phyloP scores from a whole-genome alignment of 2,329 filamentous ascomycete species.

The Aspergillus candidus region DNA sequence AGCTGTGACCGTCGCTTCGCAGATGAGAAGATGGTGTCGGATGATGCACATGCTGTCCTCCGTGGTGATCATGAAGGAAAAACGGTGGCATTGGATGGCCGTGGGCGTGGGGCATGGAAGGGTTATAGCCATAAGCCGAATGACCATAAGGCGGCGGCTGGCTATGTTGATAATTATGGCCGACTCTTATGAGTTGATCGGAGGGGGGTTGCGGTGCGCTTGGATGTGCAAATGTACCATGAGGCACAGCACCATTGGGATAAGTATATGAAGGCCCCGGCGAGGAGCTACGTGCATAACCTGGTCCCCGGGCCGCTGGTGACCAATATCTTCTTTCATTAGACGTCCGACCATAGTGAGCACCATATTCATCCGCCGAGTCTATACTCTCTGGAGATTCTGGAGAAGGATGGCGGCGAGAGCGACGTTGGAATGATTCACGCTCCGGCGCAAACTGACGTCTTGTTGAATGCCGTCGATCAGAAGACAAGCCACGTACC shows the following conservation, averaged over 20 bases:
- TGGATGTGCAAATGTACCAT: constrained; percentile 22
- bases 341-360: constrained; percentile 39
- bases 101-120: constrained; percentile 23
- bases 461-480: constrained; percentile 33
- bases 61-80: constrained; percentile 25
- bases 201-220: constrained; percentile 23
- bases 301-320: constrained; percentile 22
- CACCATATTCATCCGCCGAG: constrained; percentile 56
- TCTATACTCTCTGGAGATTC: constrained; percentile 58
- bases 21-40: constrained; percentile 15
- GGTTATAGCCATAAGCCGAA: constrained; percentile 24
- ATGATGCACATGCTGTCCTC: constrained; percentile 22
- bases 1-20: constrained; percentile 27
- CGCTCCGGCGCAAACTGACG: constrained; percentile 34
- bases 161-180: constrained; percentile 19
- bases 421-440: constrained; percentile 32
- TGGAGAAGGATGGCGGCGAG: constrained; percentile 43
- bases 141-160: constrained; percentile 22
- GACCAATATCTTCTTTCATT: constrained; percentile 32
- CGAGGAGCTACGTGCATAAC: constrained; percentile 37
- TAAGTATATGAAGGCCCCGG: constrained; percentile 37
- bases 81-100: constrained; percentile 21
- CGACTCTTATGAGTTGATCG: constrained; percentile 30
- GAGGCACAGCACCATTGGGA: constrained; percentile 22
- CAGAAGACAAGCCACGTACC: constrained; percentile 32